Conservation (phyloP, 2,329 filamentous ascomycete species). For the Aspergillus aculeatus region DNA sequence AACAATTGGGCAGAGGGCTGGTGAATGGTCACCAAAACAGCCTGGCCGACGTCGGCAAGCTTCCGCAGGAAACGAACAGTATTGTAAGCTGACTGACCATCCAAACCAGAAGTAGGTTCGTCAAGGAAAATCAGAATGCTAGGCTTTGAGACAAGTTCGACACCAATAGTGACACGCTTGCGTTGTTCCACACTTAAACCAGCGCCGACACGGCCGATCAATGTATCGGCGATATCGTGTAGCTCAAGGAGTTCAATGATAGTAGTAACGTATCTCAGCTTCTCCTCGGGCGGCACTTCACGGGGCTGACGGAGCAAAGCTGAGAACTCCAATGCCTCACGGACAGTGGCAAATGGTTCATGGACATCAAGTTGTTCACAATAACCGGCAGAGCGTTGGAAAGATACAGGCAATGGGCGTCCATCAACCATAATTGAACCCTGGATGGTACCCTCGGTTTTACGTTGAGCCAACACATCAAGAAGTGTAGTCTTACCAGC, state of each 20-base stretch:
- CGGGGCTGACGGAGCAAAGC: constrained; percentile 60
- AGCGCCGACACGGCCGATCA: constrained; percentile 50
- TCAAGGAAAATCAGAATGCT: constrained; percentile 67
- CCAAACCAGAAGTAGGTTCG: constrained; percentile 68
- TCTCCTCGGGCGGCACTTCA: constrained; percentile 54
- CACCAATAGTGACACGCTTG: constrained; percentile 69
- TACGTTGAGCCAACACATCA: constrained; percentile 71
- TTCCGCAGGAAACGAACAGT: constrained; percentile 67
- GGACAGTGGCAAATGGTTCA: constrained; percentile 63
- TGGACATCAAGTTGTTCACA: constrained; percentile 70
- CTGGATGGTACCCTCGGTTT: constrained; percentile 60
- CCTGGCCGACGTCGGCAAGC: constrained; percentile 62
- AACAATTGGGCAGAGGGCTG: constrained; percentile 67
- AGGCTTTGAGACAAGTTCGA: constrained; percentile 68
- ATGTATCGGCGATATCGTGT: constrained; percentile 61
- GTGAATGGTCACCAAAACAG: constrained; percentile 70
- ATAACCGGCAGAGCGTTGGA: constrained; percentile 67
- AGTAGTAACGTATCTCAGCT: constrained; percentile 63
- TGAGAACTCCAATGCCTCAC: constrained; percentile 66
- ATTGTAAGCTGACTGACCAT: constrained; percentile 65
- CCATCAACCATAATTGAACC: constrained; percentile 69
- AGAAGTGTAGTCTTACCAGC: constrained; percentile 75
- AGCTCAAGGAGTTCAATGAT: constrained; percentile 65
- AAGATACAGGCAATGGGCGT: constrained; percentile 56
- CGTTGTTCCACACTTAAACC: constrained; percentile 62